These are phyloP conservation scores for Amyloporia xantha DNA, from an alignment of 768 basidiomycete genomes.

Conservation along the genomic window DNA sequence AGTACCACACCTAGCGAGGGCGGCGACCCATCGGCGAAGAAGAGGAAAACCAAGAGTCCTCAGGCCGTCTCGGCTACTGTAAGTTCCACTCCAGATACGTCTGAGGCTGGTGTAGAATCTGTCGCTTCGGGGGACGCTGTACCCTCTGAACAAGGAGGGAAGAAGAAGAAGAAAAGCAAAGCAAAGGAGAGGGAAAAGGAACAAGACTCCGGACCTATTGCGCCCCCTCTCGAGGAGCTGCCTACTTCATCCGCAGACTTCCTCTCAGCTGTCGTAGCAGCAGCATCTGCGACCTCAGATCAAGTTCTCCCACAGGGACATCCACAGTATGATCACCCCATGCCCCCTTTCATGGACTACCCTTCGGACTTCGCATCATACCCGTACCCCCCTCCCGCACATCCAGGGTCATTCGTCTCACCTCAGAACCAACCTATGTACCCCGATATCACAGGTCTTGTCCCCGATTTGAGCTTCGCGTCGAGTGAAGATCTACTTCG, in stretches of 20 bases:
- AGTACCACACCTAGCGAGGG: slow-evolving; percentile 10
- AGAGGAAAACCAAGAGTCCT: slow-evolving; percentile 26
- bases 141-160: neutral
- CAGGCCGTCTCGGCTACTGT: neutral
- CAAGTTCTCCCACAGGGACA: slow-evolving; percentile 12
- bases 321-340: slow-evolving; percentile 17
- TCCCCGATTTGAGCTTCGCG: slow-evolving; percentile 35
- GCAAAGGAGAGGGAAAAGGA: slow-evolving; percentile 32
- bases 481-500: slow-evolving; percentile 73
- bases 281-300: slow-evolving; percentile 45
- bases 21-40: slow-evolving; percentile 18
- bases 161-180: slow-evolving; percentile 29
- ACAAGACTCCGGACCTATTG: slow-evolving; percentile 10
- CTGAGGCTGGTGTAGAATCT: neutral
- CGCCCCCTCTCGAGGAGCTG: slow-evolving; percentile 13
- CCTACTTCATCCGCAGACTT: slow-evolving; percentile 51
- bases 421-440: slow-evolving; percentile 23
- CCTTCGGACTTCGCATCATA: slow-evolving; percentile 27
- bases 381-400: slow-evolving; percentile 25
- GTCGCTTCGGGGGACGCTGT: neutral
- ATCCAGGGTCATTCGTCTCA: slow-evolving; percentile 22
- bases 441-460: slow-evolving; percentile 16
- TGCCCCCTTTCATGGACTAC: slow-evolving; percentile 21
- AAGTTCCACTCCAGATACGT: neutral
- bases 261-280: slow-evolving; percentile 59